Base-by-base conservation (phyloP, 148 eudicot genomes). In the Fagopyrum esculentum region DNA sequence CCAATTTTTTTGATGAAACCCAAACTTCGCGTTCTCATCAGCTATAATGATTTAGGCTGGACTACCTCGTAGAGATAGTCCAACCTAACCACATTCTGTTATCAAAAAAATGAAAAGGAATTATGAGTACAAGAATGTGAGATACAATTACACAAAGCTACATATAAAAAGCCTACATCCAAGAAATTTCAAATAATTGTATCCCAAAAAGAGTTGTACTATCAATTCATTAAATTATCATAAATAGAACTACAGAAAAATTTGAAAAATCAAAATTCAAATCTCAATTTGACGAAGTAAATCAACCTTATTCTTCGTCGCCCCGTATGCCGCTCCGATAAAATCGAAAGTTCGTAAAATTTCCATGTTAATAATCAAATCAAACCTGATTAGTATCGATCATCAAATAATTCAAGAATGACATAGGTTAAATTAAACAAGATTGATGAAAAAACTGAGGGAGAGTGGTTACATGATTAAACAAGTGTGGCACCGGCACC, bases 401-500 rank as follows among this genome's bases (percentile, higher is more conserved):
- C 6, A 69, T 15, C 50, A 69, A 44, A 13, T 26, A 17, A 71
- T 26, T 48, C 6, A 71, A 45, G 51, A 71, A 71, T 17, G 17
- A 19, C 11, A 71, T 71, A n/a, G 54, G 13, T 16, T 2, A 45
- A 45, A 16, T 8, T 17, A 7, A 46, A 71, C 43, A 6, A 66
- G n/a, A 75, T 60, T 12, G 7, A 15, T 45, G 29, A 9, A 50
- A 10, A 15, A 22, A 19, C 22, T 52, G n/a, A n/a, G n/a, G n/a
- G n/a, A n/a, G n/a, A n/a, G 7, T 30, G 1, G 12, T 60, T 74
- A 87, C 90, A 87, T 57, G 90, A 87, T 82, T 85, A 87, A 57
- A 87, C 85, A 73, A 87, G 90, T 15, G 88, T 88, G 45, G 90
- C 83, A 30, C 88, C 90, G 78, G 88, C 90, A 63, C 90, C 90